These are phyloP conservation scores for Trichoderma virens DNA, from an alignment of 495 filamentous ascomycete genomes.

Conservation along the genomic window DNA sequence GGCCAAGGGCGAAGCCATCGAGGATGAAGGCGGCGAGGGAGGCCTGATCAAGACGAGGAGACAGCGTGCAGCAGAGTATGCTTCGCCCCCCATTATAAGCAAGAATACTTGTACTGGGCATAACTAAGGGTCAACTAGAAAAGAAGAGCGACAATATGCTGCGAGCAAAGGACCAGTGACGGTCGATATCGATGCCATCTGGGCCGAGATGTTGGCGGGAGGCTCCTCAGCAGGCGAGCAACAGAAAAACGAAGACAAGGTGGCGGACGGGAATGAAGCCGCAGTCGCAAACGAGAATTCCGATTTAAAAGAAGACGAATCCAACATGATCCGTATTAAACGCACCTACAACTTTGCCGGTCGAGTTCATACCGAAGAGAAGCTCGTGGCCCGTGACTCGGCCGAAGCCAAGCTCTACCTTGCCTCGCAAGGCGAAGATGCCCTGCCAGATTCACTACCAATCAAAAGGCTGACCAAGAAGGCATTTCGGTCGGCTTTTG, in stretches of 20 bases:
- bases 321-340: slow-evolving; percentile 68
- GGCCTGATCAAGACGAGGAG: slow-evolving; percentile 77
- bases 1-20: slow-evolving; percentile 32
- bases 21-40: slow-evolving; percentile 61
- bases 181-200: slow-evolving; percentile 82
- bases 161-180: slow-evolving; percentile 62
- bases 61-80: slow-evolving; percentile 52
- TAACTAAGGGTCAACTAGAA: slow-evolving; percentile 30
- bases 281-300: slow-evolving; percentile 16
- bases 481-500: slow-evolving; percentile 71
- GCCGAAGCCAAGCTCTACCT: slow-evolving; percentile 77
- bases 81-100: neutral
- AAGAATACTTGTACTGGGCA: neutral
- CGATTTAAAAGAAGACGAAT: slow-evolving; percentile 11
- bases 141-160: slow-evolving; percentile 56
- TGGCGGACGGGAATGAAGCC: slow-evolving; percentile 12
- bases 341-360: slow-evolving; percentile 90
- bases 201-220: slow-evolving; percentile 65
- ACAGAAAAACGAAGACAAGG: slow-evolving; percentile 18
- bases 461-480: slow-evolving; percentile 56
- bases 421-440: slow-evolving; percentile 36
- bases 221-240: neutral
- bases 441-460: slow-evolving; percentile 17
- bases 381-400: slow-evolving; percentile 67
- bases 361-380: slow-evolving; percentile 73